phyloP scores from a whole-genome alignment of 2,329 filamentous ascomycete species.

The Exophiala oligosperma region DNA sequence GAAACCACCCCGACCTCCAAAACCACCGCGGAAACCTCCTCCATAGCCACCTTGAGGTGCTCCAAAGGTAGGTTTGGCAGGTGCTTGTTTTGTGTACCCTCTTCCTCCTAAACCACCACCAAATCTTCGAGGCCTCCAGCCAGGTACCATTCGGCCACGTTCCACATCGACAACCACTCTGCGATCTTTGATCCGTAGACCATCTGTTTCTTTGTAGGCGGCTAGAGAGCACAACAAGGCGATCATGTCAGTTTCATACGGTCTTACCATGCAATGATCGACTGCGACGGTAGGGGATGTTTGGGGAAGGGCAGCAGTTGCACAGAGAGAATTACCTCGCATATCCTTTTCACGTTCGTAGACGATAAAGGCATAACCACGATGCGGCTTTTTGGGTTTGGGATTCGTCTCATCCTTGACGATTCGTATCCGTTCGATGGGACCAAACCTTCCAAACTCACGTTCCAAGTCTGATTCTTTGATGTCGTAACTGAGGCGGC shows the following conservation, averaged over 20 bases:
- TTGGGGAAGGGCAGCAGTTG: constrained; percentile 33
- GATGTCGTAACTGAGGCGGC: constrained; percentile 83
- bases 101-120: constrained; percentile 90
- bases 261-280: constrained; percentile 27
- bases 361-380: constrained; percentile 94
- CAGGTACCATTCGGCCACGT: constrained; percentile 87
- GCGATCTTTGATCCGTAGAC: constrained; percentile 87
- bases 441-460: constrained; percentile 90
- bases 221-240: constrained; percentile 61
- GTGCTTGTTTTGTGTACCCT: constrained; percentile 82
- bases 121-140: constrained; percentile 88
- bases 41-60: constrained; percentile 58
- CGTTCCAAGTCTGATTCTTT: constrained; percentile 87
- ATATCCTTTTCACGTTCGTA: constrained; percentile 98
- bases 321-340: constrained; percentile 75
- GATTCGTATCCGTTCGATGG: constrained; percentile 91
- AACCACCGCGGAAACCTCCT: constrained; percentile 55
- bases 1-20: constrained; percentile 53
- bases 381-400: constrained; percentile 78
- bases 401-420: constrained; percentile 75
- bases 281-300: constrained; percentile 24
- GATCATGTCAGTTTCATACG: constrained; percentile 37
- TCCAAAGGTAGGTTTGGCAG: constrained; percentile 68
- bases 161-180: constrained; percentile 94
- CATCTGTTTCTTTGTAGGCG: constrained; percentile 85